Base-by-base conservation (phyloP, 2,329 filamentous ascomycete species). In the Elsinoe arachidis region DNA sequence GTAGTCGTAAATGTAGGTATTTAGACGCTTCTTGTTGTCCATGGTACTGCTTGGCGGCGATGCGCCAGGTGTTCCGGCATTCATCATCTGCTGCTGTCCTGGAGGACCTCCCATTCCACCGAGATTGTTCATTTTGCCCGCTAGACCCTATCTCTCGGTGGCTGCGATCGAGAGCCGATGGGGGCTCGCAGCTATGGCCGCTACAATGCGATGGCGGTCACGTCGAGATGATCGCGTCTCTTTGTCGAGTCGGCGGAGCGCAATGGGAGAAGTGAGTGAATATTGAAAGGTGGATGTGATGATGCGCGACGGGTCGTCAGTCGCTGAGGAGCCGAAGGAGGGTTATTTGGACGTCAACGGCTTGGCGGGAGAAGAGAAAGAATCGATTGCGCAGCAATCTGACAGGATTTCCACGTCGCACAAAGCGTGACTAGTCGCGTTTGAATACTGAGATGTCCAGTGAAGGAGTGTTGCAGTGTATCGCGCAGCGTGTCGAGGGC, bases 1-100 rank as follows among this genome's bases (percentile, higher is more conserved):
- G 71, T 93, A 92, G 68, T 93, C 88, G 78, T 92, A 93, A 63
- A 93, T 93, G 71, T 91, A 91, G 17, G 88, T 92, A 74, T 92
- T 91, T 54, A 93, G 81, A 34, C 57, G 58, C 37, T 58, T 60
- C 57, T 66, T 66, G 54, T 60, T 65, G 39, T 67, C 66, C 17
- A 34, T 30, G n/a, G 15, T 34, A 34, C 66, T 68, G 55, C 63
- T 63, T 15, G 62, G 65, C 58, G 64, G 65, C 58, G 41, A 62
- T 61, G 52, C 61, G 59, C 55, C 60, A 49, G 44, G 58, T 56
- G 58, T 59, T 60, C 51, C 58, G 26, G 26, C 51, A 56, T 59
- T 62, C 59, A 59, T 61, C 47, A 84, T 81, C 34, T 79, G 78
- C 57, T 76, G 76, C 63, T 79, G 80, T 63, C 84, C 84, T 60